phyloP scores from a whole-genome alignment of 2,329 filamentous ascomycete species.

The Microcyclospora pomicola region DNA sequence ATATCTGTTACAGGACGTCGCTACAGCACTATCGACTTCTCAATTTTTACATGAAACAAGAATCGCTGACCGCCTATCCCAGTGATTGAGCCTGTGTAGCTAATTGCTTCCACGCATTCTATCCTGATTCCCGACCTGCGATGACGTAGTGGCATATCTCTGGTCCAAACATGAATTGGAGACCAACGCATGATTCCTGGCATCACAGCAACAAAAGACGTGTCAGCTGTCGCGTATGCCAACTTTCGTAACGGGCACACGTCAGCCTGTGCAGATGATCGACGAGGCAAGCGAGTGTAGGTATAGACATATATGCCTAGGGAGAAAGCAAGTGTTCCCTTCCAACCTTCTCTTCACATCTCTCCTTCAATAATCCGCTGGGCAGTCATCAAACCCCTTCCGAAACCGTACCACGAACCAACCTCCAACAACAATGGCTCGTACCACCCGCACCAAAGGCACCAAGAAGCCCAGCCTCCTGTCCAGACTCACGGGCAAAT shows the following conservation, averaged over 20 bases:
- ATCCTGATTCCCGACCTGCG: too few relatives aligned
- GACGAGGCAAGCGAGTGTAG: not conserved
- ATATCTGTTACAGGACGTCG: too few relatives aligned
- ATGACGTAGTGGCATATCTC: too few relatives aligned
- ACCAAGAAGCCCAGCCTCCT: conserved; percentile 39
- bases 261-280: conserved; percentile 2
- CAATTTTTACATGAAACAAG: too few relatives aligned
- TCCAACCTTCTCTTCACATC: not conserved
- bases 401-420: not conserved
- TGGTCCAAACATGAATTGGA: too few relatives aligned
- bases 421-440: conserved; percentile 8
- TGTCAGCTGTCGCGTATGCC: too few relatives aligned
- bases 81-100: too few relatives aligned
- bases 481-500: conserved; percentile 37
- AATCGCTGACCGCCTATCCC: too few relatives aligned
- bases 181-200: too few relatives aligned
- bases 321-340: not conserved
- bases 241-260: not conserved
- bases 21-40: too few relatives aligned
- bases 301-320: not conserved
- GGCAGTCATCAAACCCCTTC: not conserved
- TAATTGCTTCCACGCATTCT: too few relatives aligned
- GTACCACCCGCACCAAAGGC: conserved; percentile 15
- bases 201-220: too few relatives aligned
- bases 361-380: not conserved